Base-by-base conservation (phyloP, 495 filamentous ascomycete species). In the Penicillium paxilli region DNA sequence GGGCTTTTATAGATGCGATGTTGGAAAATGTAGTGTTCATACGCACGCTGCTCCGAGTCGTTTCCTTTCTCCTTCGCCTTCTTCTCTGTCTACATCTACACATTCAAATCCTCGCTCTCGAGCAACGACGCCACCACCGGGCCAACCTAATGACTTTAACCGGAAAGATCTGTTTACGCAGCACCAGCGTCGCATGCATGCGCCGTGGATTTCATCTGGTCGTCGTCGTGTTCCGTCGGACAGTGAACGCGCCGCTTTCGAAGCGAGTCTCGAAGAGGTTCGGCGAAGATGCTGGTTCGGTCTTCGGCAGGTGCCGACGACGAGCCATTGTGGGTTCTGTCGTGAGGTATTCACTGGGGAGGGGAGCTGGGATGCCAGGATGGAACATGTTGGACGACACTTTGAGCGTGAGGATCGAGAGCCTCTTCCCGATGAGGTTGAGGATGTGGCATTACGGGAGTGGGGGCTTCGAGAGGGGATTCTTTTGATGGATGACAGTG, bases 111-210 rank as follows among this genome's bases (percentile, higher is more conserved):
- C 44, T n/a, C 44, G 28, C 35, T 59, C 35, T 19, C 40, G 33
- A n/a, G 24, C 35, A 20, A 41, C 19, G 28, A 51, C 22, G 11
- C 54, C 44, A 12, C 19, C 48, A 16, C 21, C 30, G 1, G 47
- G 59, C 22, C 60, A 62, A 35, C 65, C 70, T 55, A 86, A 89
- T 49, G 85, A 90, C 65, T 96, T 96, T 75, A 94, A 95, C 71
- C 87, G 92, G 57, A 96, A 96, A 65, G 92, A 96, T 58, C 83
- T 96, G 21, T 96, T 92, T 77, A 93, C 88, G 0, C 92, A 96
- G 60, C 93, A 98, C 62, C 77, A 95, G 9, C 87, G 91, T n/a
- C 88, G 93, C 41, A 96, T 96, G 92, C 93, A 98, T 62, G 76
- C 79, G 0, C 83, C 85, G 2, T 78, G 67, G 69, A 58, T 57